Percentiles rank a stretch among this genome's conserved stretches.
phyloP scores from a whole-genome alignment of 768 basidiomycete species.

The Hebeloma cylindrosporum region DNA sequence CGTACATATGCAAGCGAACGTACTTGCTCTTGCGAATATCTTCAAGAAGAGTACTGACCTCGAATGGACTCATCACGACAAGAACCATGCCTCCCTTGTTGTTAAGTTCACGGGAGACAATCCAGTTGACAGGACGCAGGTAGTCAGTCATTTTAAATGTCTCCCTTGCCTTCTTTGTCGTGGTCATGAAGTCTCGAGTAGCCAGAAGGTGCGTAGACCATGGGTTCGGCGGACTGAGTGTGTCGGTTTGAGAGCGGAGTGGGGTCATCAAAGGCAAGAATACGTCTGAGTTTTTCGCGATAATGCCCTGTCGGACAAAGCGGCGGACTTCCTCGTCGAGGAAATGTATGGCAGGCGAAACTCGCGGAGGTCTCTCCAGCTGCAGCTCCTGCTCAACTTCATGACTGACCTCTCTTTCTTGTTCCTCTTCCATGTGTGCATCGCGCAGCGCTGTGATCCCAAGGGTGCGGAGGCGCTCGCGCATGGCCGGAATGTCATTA shows the following conservation, averaged over 20 bases:
- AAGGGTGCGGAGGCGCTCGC: slow-evolving; percentile 23
- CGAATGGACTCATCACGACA: slow-evolving; percentile 41
- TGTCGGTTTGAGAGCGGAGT: slow-evolving; percentile 12
- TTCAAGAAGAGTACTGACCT: slow-evolving; percentile 38
- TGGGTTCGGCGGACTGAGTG: slow-evolving; percentile 3
- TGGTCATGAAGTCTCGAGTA: slow-evolving; percentile 36
- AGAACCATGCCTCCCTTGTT: slow-evolving; percentile 13
- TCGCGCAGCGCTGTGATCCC: slow-evolving; percentile 24
- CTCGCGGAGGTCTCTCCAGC: slow-evolving; percentile 34
- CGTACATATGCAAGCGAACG: slow-evolving; percentile 43
- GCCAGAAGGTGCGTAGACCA: slow-evolving; percentile 27
- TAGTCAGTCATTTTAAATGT: slow-evolving; percentile 24
- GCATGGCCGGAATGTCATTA: slow-evolving; percentile 20
- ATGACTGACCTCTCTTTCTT: slow-evolving; percentile 47
- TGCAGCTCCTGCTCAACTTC: slow-evolving; percentile 44
- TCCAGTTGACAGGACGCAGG: slow-evolving; percentile 44
- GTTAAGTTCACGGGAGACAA: slow-evolving; percentile 27
- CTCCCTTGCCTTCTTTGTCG: slow-evolving; percentile 20
- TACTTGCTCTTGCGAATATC: slow-evolving; percentile 30
- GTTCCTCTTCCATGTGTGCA: slow-evolving; percentile 43
- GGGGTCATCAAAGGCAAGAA: slow-evolving; percentile 25
- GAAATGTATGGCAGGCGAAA: slow-evolving; percentile 25
- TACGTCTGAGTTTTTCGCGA: slow-evolving; percentile 12
- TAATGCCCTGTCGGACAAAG: slow-evolving; percentile 30
- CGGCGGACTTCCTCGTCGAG: slow-evolving; percentile 25